Base-by-base conservation (phyloP, 768 basidiomycete genomes). In the Termitomyces sp. region DNA sequence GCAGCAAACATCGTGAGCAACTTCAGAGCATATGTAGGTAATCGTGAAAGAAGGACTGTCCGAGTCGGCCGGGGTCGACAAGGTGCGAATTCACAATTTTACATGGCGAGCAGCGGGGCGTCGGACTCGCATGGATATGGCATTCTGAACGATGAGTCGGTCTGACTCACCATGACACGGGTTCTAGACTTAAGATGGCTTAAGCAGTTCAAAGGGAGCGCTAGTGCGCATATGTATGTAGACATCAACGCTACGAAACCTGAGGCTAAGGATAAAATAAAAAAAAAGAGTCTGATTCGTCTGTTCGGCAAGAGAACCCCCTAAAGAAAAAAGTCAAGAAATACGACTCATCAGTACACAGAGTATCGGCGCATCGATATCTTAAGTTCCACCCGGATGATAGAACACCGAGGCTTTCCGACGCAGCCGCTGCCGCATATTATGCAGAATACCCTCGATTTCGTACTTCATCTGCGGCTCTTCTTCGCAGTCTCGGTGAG, bases 401-500 rank as follows among this genome's bases (percentile, higher is more conserved):
- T 40, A 38, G 52, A 53, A 53, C 36, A 52, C 8, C 29, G 20
- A 31, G 17, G 3, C 42, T 56, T 42, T 45, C 3, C 6, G 20
- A 20, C 20, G 14, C 45, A n/a, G 56, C 34, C 40, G 29, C 48
- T 49, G 17, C 58, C 38, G 38, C 48, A 32, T 15, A 42, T 5
- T 31, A 54, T 54, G 15, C 37, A 40, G 17, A 42, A 31, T 14
- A 32, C 11, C 15, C 42, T 15, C 43, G 14, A 32, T 34, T 34
- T 45, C 10, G 5, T 34, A 20, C 32, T 29, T 63, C 42, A 67
- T 57, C 58, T 60, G 55, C 45, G 61, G 51, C 63, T 64, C 61
- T 71, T 74, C 54, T 71, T 73, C 59, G 71, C 68, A 46, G 71
- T 69, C 58, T 83, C 80, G 29, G 67, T 77, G 54, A 86, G 67